Percentiles rank a stretch among this genome's conserved stretches.
Conservation (phyloP, 257 asterid genomes). For the Petunia axillaris region DNA sequence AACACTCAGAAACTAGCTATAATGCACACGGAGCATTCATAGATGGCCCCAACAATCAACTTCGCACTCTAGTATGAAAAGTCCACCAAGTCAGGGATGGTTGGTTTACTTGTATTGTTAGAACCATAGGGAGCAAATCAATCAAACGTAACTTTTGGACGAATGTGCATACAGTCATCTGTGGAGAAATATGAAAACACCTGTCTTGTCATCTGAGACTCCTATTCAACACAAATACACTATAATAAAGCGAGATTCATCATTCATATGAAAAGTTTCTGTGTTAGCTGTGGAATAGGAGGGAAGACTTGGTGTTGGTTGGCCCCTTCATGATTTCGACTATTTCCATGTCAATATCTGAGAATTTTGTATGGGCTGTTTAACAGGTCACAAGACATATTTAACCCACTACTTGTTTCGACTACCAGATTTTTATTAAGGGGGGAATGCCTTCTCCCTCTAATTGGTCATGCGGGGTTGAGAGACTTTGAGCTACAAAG, state of each 20-base stretch:
- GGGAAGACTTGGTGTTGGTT: background rate
- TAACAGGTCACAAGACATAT: slow-evolving; percentile 20
- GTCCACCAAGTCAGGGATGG: background rate
- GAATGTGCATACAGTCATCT: background rate
- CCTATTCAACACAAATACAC: background rate
- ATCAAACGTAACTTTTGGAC: background rate
- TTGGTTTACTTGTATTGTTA: background rate
- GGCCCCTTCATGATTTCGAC: background rate
- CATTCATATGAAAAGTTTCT: background rate
- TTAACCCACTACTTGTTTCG: background rate
- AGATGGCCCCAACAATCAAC: background rate
- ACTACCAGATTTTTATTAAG: background rate
- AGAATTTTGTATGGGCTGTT: slow-evolving; percentile 14
- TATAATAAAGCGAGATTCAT: background rate
- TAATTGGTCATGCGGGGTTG: background rate
- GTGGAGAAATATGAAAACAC: background rate
- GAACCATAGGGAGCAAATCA: slow-evolving; percentile 3
- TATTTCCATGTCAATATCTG: background rate
- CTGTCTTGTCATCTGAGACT: background rate
- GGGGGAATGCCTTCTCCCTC: background rate
- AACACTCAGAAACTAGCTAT: slow-evolving; percentile 16
- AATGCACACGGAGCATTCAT: background rate
- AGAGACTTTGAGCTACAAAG: slow-evolving; percentile 1
- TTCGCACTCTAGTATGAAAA: background rate
- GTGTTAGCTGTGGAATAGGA: slow-evolving; percentile 12